A percentile compares a stretch with the other conserved stretches of the same genome.
Conservation (phyloP, 2,329 filamentous ascomycete genomes). For the Graphilbum ipis-grandicollis region DNA sequence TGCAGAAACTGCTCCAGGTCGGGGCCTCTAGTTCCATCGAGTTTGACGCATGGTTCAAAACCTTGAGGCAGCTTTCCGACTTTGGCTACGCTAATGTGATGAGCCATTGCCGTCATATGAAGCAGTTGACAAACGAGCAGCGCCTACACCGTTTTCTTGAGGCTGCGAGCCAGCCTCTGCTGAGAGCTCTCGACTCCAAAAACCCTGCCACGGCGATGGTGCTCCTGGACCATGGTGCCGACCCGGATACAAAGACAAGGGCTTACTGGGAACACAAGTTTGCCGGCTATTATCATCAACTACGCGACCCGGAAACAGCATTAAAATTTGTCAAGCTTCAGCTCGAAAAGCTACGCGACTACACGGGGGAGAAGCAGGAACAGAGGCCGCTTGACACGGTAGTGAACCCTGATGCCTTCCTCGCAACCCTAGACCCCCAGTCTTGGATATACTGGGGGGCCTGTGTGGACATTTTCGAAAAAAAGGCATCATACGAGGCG, state of each 20-base stretch:
- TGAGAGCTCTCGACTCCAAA: conserved; percentile 38
- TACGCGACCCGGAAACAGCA: conserved; percentile 15
- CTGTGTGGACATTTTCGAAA: conserved; percentile 18
- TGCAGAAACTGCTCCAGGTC: conserved; percentile 41
- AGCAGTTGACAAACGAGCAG: conserved; percentile 27
- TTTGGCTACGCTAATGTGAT: no score
- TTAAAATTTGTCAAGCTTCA: conserved; percentile 43
- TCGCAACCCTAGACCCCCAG: conserved; percentile 29
- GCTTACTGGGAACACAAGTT: conserved; percentile 13
- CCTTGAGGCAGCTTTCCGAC: conserved; percentile 25
- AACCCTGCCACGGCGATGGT: conserved; percentile 30
- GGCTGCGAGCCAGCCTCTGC: conserved; percentile 41
- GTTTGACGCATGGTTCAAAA: conserved; percentile 47
- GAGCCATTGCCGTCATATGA: no score
- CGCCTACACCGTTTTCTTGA: background rate
- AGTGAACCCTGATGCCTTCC: conserved; percentile 30
- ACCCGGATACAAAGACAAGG: conserved; percentile 42
- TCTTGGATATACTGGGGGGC: conserved; percentile 44
- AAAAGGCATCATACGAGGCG: conserved; percentile 17
- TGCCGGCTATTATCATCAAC: no score
- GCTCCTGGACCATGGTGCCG: conserved; percentile 45
- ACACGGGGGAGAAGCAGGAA: conserved; percentile 17
- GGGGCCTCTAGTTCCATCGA: conserved; percentile 44
- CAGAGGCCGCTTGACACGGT: conserved; percentile 13
- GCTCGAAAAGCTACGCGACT: conserved; percentile 30